Evolutionary conservation across 768 basidiomycete genomes (phyloP).

Genomic region (Mycena metata): DNA sequence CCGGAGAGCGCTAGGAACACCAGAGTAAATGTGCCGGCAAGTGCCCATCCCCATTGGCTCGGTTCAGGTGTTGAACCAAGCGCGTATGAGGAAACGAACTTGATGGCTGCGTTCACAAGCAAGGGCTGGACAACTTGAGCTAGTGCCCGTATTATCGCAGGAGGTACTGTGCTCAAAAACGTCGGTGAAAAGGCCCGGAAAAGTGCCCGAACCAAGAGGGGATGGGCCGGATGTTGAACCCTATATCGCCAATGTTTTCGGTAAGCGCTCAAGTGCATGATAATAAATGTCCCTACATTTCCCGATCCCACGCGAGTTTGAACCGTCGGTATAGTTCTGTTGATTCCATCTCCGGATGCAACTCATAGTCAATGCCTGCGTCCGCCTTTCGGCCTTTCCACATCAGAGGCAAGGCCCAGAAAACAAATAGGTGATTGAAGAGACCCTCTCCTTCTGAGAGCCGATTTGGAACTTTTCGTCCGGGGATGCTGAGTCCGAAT

Average conservation of each 20-base stretch:
- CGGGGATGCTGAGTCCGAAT: conserved; percentile 26
- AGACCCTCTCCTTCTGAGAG: conserved; percentile 25
- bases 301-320: conserved; percentile 28
- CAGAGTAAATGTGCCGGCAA: conserved; percentile 29
- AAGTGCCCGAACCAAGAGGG: conserved; percentile 26
- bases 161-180: conserved; percentile 30
- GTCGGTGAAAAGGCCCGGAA: conserved; percentile 30
- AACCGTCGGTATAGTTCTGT: conserved; percentile 30
- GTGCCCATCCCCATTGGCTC: conserved; percentile 32
- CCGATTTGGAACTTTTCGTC: not conserved
- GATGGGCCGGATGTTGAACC: conserved; percentile 23
- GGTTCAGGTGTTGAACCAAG: conserved; percentile 22
- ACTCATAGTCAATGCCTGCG: conserved; percentile 9
- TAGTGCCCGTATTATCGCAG: conserved; percentile 27
- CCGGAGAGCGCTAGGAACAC: conserved; percentile 28
- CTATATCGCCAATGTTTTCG: not conserved
- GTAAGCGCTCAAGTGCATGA: not conserved
- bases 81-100: conserved; percentile 29
- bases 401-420: conserved; percentile 35
- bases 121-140: conserved; percentile 33
- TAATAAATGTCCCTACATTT: conserved; percentile 9
- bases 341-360: conserved; percentile 30
- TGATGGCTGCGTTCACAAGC: conserved; percentile 35
- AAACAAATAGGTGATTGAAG: conserved; percentile 30
- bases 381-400: conserved; percentile 27